These are phyloP conservation scores for Yarrowia keelungensis DNA, from an alignment of 805 yeast genomes.

Conservation along the genomic window DNA sequence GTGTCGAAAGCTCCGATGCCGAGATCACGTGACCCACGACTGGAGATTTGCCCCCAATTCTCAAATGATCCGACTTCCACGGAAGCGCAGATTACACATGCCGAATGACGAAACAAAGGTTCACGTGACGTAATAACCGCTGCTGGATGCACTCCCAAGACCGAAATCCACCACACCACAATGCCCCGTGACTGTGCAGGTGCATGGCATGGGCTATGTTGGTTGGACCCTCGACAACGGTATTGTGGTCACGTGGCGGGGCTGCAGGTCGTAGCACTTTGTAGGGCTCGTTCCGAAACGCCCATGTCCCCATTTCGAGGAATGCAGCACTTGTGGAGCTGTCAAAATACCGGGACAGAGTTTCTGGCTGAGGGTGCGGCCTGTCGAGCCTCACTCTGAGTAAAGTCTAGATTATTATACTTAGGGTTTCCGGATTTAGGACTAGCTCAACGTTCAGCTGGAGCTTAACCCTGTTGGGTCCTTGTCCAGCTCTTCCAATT, in stretches of 20 bases:
- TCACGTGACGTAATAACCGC: conserved; percentile 14
- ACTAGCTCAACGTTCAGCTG: conserved; percentile 20
- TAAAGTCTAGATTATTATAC: not conserved
- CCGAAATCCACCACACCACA: too few relatives aligned
- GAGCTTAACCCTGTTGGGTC: not conserved
- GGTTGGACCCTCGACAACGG: too few relatives aligned
- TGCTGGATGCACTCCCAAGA: too few relatives aligned
- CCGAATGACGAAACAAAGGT: conserved; percentile 3
- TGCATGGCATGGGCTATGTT: too few relatives aligned
- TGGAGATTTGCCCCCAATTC: conserved; percentile 4
- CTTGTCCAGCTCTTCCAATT: conserved; percentile 8
- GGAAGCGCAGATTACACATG: conserved; percentile 6
- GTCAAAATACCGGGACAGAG: too few relatives aligned
- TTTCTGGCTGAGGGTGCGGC: too few relatives aligned
- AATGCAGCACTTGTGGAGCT: too few relatives aligned
- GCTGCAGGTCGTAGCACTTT: too few relatives aligned
- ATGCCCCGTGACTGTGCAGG: too few relatives aligned
- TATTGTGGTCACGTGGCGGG: too few relatives aligned
- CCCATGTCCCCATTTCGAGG: conserved; percentile 6
- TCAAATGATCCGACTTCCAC: conserved; percentile 14
- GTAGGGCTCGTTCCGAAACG: conserved; percentile 13
- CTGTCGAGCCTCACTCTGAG: not conserved
- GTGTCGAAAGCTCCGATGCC: too few relatives aligned
- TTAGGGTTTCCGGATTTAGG: conserved; percentile 14
- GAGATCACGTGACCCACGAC: not conserved